Evolutionary conservation across 106 monocot species (phyloP), one percentile per base, ranked within the genome.

Genomic region (Gastrodia elata): DNA sequence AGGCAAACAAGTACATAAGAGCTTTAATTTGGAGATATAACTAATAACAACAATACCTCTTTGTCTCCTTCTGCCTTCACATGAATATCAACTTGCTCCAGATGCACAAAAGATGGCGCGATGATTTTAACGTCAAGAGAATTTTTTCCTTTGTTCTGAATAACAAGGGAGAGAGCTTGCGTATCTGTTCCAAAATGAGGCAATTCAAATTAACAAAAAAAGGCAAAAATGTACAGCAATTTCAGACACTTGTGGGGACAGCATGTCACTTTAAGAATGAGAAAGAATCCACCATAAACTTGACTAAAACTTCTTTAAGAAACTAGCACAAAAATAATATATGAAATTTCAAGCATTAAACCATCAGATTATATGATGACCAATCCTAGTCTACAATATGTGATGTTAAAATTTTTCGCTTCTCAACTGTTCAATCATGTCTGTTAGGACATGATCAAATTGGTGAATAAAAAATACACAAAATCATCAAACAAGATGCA

Each of bases 151-250:
- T 79, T 90, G 61, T 94, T 94, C 59, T 88, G 81, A 46, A 94
- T 80, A 65, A 94, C 71, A 80, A 94, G 90, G 28, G 88, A 91
- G 25, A 94, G 84, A 44, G 72, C 82, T 72, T 81, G 77, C n/a
- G 84, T 86, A 80, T 94, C 93, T 94, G 85, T 41, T 69, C 39
- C 9, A 41, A 67, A 36, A 11, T 39, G 8, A 38, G 38, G 41
- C 39, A 2, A 39, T 38, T 69, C 40, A 69, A 40, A 26, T 2
- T 16, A 69, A 24, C 37, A 67, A 40, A 69, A 25, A 9, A 1
- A 69, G 27, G 39, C 69, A 22, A 26, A 69, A 40, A 0, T 69
- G 18, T 26, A 40, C 69, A 69, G n/a, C 37, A 20, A 67, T 5
- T 67, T 67, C 36, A 67, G 11, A n/a, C 37, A 18, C 25, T 20